Base-by-base conservation (phyloP, 2,329 filamentous ascomycete genomes). In the Metarhizium humberi region DNA sequence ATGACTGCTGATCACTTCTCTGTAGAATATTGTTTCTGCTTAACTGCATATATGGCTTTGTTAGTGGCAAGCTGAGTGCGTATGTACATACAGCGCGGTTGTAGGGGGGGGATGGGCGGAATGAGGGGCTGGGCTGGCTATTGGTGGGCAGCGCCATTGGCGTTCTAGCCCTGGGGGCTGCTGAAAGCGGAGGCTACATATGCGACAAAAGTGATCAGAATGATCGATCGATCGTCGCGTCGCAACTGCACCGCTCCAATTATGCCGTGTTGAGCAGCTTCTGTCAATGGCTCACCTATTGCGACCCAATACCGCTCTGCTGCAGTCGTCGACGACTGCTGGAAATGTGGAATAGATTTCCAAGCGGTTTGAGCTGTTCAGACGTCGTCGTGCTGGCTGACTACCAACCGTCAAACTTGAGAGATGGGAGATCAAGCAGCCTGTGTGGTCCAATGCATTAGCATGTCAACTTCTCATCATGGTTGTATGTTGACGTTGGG, bases 221-320 rank as follows among this genome's bases (percentile, higher is more conserved):
- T 45, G 45, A 55, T 45, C 54, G 54, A 52, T 55, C 54, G 54
- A 52, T 55, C 50, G 54, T 30, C 32, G 16, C 32, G 29, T 30
- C 54, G 38, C 50, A 49, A 7, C 18, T 45, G 50, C 45, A 10
- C n/a, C 29, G 42, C 38, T 8, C 34, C 25, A 25, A 25, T 25
- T 25, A 25, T 43, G 40, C n/a, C 6, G 40, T 43, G 40, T 18
- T 16, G 40, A n/a, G 16, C 40, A 18, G 40, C 11, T n/a, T 43
- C n/a, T 18, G n/a, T 45, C 42, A 45, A 45, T 45, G 42, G 42
- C 42, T 45, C 42, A 45, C 42, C 42, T 45, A 45, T 16, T 25
- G 6, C 6, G 16, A 20, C 18, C 5, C n/a, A 25, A 20, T 45
- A 25, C 42, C 3, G 6, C 42, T 45, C 16, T 10, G 42, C 16